Evolutionary conservation across 352 stramenopile genomes (phyloP), one percentile per base, ranked within the genome.

Genomic region (Phytophthora nicotianae): DNA sequence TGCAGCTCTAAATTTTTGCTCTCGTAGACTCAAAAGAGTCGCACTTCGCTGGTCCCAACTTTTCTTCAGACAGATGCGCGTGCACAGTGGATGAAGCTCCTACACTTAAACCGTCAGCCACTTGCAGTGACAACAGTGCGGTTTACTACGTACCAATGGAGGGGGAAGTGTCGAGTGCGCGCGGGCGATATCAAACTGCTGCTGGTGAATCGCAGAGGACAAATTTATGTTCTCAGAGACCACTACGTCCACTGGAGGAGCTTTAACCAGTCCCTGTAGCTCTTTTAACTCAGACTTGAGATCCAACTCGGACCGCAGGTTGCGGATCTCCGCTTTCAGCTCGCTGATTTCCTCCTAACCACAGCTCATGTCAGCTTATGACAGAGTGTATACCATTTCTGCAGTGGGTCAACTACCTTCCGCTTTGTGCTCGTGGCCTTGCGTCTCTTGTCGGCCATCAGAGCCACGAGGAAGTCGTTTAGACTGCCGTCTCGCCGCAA

Each of bases 1-100:
- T 8, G 57, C 60, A 50, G 32, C 35, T 49, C 26, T 21, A 5
- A 80, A 53, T 38, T 74, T 72, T 19, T 51, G 17, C 0, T 50
- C 50, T 9, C 62, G 50, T 0, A 72, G 26, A 1, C 17, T 16
- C 1, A 62, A 13, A 10, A 79, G 35, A 7, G 49, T 58, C 4
- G 35, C 14, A 1, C 52, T 65, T 7, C 71, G 53, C 2, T 67
- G 38, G 0, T 58, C 23, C 32, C 62, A 66, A 9, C 51, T 51
- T n/a, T 41, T 52, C 10, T 52, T 58, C 4, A 75, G 35, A 29
- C 40, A 50, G n/a, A 75, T 47, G 3, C n/a, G 51, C 7, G 50
- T 38, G 8, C 38, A 43, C 16, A 71, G 29, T 2, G 61, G 41
- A 19, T 71, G 56, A 8, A 26, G 4, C 23, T 57, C 45, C 45